Evolutionary conservation across 805 yeast species (phyloP).

Genomic region (Metschnikowia borealis): DNA sequence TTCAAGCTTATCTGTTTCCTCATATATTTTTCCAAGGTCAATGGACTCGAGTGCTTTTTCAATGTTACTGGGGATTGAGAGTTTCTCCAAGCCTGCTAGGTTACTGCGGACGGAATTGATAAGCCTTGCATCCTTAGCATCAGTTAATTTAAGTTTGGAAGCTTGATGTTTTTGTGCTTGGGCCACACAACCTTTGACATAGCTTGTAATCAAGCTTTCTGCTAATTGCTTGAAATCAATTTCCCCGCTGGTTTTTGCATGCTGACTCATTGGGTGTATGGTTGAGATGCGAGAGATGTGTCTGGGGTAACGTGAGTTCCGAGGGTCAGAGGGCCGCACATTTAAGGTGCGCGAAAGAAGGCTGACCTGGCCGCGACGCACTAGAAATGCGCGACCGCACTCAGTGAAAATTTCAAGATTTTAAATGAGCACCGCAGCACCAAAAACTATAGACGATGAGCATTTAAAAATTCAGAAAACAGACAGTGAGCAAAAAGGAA

Average conservation of each 20-base stretch:
- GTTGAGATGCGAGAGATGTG: background rate
- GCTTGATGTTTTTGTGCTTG: conserved; percentile 3
- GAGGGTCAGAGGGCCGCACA: background rate
- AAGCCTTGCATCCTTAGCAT: conserved; percentile 1
- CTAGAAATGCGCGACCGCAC: too few species aligned
- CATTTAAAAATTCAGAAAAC: background rate
- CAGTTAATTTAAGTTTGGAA: background rate
- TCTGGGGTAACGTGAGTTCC: background rate
- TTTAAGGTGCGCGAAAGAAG: background rate
- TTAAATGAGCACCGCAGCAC: too few species aligned
- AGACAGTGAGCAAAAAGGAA: conserved; percentile 17
- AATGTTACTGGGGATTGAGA: conserved; percentile 13
- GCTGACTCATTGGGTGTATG: background rate
- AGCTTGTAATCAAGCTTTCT: conserved; percentile 6
- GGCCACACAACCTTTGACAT: conserved; percentile 7
- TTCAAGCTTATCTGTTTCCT: conserved; percentile 49
- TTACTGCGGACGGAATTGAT: conserved; percentile 3
- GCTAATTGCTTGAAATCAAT: conserved; percentile 12
- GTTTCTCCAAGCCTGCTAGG: conserved; percentile 7
- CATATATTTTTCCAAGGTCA: conserved; percentile 55
- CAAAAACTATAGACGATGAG: too few species aligned
- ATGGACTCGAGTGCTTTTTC: conserved; percentile 60
- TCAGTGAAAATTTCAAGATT: too few species aligned
- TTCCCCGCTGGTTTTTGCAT: background rate
- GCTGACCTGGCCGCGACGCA: background rate